Percentiles rank a stretch among this genome's conserved stretches.
Evolutionary conservation across 345 rosid genomes (phyloP).

Genomic region (Lepidium didymum): DNA sequence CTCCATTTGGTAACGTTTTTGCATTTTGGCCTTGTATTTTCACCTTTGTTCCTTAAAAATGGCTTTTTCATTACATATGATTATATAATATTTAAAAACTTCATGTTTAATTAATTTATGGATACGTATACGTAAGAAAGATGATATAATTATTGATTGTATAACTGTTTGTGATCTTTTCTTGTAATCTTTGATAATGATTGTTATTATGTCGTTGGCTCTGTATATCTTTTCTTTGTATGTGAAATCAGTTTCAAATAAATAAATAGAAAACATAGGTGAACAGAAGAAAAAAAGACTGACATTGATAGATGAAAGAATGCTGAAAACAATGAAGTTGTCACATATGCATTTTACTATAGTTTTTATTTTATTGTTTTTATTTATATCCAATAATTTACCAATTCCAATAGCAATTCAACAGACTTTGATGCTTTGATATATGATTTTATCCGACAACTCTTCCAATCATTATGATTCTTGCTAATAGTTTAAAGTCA

Average conservation of each 20-base stretch:
- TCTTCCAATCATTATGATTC: slow-evolving; percentile 13
- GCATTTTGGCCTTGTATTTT: background rate
- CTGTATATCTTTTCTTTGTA: background rate
- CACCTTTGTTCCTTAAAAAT: background rate
- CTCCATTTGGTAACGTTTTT: background rate
- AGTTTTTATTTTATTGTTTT: background rate
- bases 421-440: slow-evolving; percentile 3
- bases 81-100: too few relatives aligned
- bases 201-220: background rate
- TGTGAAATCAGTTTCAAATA: background rate
- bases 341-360: slow-evolving; percentile 10
- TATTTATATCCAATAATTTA: too few relatives aligned
- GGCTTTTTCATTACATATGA: background rate
- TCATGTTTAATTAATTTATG: background rate
- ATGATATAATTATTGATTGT: background rate
- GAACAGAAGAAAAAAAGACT: background rate
- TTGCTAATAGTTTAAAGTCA: slow-evolving; percentile 2
- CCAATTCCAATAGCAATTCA: slow-evolving; percentile 11
- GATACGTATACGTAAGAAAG: background rate
- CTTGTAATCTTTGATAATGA: background rate
- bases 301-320: slow-evolving; percentile 2
- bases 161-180: background rate
- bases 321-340: slow-evolving; percentile 18
- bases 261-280: background rate
- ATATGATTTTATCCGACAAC: slow-evolving; percentile 27